Evolutionary conservation across 2,329 filamentous ascomycete genomes (phyloP).

Genomic region (Fusarium sp.): DNA sequence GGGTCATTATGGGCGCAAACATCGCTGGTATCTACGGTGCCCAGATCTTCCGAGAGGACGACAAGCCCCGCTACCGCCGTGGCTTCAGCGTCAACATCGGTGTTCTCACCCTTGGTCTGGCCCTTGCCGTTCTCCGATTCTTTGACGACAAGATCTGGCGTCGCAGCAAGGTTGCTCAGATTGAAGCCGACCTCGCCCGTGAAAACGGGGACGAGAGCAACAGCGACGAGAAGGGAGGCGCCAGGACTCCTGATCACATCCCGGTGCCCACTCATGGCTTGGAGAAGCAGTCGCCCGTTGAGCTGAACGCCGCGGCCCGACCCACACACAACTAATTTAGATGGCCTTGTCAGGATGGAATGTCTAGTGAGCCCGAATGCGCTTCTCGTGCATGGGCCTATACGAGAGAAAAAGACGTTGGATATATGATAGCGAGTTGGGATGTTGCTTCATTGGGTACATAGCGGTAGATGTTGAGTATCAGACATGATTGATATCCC

Average conservation of each 20-base stretch:
- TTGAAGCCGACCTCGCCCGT: conserved; percentile 20
- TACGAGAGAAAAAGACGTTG: no score
- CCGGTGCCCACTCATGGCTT: background rate
- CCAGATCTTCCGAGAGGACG: conserved; percentile 71
- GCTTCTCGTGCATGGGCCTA: no score
- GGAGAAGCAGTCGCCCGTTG: conserved; percentile 18
- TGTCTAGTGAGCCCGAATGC: no score
- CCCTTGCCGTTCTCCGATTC: conserved; percentile 59
- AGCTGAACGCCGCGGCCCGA: conserved; percentile 8
- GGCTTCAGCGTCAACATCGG: conserved; percentile 64
- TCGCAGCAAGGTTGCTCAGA: conserved; percentile 14
- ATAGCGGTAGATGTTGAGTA: no score
- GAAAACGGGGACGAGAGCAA: conserved; percentile 24
- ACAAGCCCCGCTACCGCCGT: conserved; percentile 66
- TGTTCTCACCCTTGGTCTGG: conserved; percentile 61
- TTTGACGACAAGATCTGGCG: conserved; percentile 58
- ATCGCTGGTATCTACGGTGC: conserved; percentile 74
- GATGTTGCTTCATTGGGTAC: no score
- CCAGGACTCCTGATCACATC: background rate
- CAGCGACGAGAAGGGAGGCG: conserved; percentile 31
- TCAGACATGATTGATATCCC: no score
- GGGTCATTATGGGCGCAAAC: conserved; percentile 75
- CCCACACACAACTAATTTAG: conserved; percentile 8
- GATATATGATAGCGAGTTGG: no score
- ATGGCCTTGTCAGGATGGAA: background rate